Evolutionary conservation across 1,284 basidiomycete genomes (phyloP).

Genomic region (Pseudozyma pruni): DNA sequence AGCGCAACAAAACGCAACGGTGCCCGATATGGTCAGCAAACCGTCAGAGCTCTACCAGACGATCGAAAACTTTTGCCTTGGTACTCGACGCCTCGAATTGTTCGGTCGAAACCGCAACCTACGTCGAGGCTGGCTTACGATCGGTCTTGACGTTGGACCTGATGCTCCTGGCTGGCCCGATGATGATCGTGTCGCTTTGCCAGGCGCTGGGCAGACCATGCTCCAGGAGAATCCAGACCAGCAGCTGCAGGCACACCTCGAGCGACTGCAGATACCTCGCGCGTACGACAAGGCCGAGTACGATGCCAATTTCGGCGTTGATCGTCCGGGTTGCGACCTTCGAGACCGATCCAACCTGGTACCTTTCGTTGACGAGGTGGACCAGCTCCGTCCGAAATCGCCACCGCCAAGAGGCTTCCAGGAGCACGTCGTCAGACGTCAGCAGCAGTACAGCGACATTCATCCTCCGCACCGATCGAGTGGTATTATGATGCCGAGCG

Average conservation of each 20-base stretch:
- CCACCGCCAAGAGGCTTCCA: slow-evolving; percentile 39
- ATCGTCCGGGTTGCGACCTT: slow-evolving; percentile 58
- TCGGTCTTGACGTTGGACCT: slow-evolving; percentile 70
- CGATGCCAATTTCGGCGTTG: slow-evolving; percentile 54
- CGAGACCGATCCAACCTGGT: slow-evolving; percentile 55
- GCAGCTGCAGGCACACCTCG: slow-evolving; percentile 8
- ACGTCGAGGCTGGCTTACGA: slow-evolving; percentile 91
- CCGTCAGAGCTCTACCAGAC: slow-evolving; percentile 94
- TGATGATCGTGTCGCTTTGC: slow-evolving; percentile 12
- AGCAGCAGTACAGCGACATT: neutral
- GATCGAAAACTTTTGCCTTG: slow-evolving; percentile 97
- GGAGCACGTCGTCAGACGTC: neutral
- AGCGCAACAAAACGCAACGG: neutral
- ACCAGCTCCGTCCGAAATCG: slow-evolving; percentile 59
- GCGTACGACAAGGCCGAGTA: slow-evolving; percentile 51
- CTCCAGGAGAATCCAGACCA: slow-evolving; percentile 10
- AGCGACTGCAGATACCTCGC: slow-evolving; percentile 22
- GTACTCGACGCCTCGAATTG: slow-evolving; percentile 87
- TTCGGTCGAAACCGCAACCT: slow-evolving; percentile 81
- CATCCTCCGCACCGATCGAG: neutral
- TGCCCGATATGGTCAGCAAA: slow-evolving; percentile 79
- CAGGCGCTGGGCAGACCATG: slow-evolving; percentile 10
- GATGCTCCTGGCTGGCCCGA: slow-evolving; percentile 28
- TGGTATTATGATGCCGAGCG: slow-evolving; percentile 25
- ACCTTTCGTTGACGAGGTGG: slow-evolving; percentile 52